Conservation (phyloP, 176 grass and related monocot species). For the Carex parvula region DNA sequence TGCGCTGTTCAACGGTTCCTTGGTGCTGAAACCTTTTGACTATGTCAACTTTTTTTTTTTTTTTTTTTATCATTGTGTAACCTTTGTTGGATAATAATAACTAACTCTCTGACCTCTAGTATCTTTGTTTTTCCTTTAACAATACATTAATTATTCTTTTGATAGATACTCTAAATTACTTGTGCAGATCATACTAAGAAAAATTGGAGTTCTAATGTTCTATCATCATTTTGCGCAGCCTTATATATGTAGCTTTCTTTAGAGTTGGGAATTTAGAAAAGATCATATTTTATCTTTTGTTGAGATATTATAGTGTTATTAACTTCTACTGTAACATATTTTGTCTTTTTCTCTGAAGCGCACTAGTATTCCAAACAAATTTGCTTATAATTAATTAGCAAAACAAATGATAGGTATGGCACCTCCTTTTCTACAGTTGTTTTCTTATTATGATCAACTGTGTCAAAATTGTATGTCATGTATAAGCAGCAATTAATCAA, state of each 20-base stretch:
- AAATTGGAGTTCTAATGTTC: no score
- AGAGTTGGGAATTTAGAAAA: no score
- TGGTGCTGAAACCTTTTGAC: neutral
- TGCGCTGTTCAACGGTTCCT: neutral
- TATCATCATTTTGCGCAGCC: no score
- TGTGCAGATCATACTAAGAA: neutral
- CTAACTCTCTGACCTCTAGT: no score
- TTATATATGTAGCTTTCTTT: no score
- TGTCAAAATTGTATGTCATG: neutral
- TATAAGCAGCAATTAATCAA: neutral
- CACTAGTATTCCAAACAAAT: neutral
- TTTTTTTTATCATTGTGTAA: no score
- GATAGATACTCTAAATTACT: neutral
- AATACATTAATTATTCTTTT: neutral
- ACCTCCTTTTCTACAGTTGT: neutral
- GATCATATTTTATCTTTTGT: neutral
- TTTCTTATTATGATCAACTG: neutral
- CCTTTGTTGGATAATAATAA: neutral
- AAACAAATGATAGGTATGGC: neutral
- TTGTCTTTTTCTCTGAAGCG: neutral
- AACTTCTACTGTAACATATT: neutral
- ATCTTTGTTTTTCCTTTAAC: neutral
- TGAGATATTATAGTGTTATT: neutral
- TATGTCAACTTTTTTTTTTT: no score
- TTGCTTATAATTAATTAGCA: neutral